Percentiles rank a stretch among this genome's conserved stretches.
phyloP scores from a whole-genome alignment of 73 alveolate species.

The Stentor roeselii region DNA sequence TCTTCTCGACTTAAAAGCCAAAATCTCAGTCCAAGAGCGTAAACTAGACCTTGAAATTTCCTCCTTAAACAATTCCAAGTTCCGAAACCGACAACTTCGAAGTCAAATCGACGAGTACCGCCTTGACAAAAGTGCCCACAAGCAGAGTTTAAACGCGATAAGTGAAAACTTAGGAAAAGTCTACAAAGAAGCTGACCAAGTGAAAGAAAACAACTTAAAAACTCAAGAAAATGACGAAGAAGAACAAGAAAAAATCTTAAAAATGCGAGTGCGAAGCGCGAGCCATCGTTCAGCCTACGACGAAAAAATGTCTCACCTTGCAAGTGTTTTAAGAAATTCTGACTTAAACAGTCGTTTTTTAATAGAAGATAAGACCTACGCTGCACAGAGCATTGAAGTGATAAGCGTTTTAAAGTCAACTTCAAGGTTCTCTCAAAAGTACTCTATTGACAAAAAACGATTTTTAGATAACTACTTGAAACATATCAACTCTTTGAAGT shows the following conservation, averaged over 20 bases:
- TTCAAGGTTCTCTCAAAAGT: not conserved
- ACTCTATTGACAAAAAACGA: not conserved
- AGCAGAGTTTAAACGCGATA: too few relatives aligned
- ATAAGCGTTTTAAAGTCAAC: not conserved
- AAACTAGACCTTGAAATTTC: too few relatives aligned
- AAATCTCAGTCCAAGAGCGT: too few relatives aligned
- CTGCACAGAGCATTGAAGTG: not conserved
- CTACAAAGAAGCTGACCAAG: too few relatives aligned
- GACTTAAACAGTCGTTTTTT: not conserved
- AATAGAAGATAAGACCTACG: not conserved
- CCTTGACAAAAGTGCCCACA: too few relatives aligned
- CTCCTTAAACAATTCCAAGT: too few relatives aligned
- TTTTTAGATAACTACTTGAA: constrained; percentile 44
- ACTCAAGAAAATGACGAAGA: too few relatives aligned
- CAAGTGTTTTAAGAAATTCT: not conserved
- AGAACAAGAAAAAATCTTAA: not conserved
- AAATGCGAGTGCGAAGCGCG: not conserved
- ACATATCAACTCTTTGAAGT: constrained; percentile 51
- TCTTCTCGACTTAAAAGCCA: too few relatives aligned
- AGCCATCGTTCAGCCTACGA: not conserved
- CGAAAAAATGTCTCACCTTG: not conserved
- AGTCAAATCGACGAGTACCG: too few relatives aligned
- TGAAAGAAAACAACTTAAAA: too few relatives aligned
- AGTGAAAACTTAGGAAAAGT: too few relatives aligned
- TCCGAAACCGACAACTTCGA: too few relatives aligned